Conservation (phyloP, 2,329 filamentous ascomycete genomes). For the Coniochaeta hoffmannii region DNA sequence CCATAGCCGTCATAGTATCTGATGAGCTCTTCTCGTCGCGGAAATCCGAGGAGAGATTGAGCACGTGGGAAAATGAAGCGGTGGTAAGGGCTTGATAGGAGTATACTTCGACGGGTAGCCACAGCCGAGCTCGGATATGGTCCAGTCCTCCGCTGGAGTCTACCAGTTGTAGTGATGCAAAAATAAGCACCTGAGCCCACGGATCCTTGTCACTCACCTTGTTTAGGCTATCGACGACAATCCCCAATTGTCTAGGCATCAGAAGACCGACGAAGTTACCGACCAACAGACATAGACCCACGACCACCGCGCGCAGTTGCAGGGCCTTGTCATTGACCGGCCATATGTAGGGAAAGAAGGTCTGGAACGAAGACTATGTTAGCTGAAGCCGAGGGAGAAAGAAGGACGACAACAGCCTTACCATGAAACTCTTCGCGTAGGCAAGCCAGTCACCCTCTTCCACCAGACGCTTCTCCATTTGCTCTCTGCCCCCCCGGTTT, state of each 20-base stretch:
- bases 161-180: constrained; percentile 42
- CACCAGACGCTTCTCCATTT: constrained; percentile 60
- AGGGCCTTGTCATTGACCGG: constrained; percentile 59
- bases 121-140: constrained; percentile 46
- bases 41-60: constrained; percentile 54
- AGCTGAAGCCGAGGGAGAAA: constrained; percentile 5
- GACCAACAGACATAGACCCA: constrained; percentile 60
- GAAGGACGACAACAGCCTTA: constrained; percentile 24
- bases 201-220: constrained; percentile 37
- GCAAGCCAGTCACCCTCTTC: constrained; percentile 70
- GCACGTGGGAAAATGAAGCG: constrained; percentile 51
- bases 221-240: constrained; percentile 64
- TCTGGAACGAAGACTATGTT: constrained; percentile 25
- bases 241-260: constrained; percentile 73
- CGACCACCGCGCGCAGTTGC: constrained; percentile 60
- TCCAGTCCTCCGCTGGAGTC: constrained; percentile 48
- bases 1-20: constrained; percentile 50
- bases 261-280: constrained; percentile 69
- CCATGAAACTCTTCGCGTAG: constrained; percentile 67
- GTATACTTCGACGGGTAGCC: constrained; percentile 51
- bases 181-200: constrained; percentile 45
- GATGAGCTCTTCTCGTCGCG: constrained; percentile 54
- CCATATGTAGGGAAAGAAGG: constrained; percentile 76
- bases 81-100: constrained; percentile 45
- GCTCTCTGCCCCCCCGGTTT: constrained; percentile 46